phyloP scores from a whole-genome alignment of 768 basidiomycete genomes.

The Lactarius hengduanensis region DNA sequence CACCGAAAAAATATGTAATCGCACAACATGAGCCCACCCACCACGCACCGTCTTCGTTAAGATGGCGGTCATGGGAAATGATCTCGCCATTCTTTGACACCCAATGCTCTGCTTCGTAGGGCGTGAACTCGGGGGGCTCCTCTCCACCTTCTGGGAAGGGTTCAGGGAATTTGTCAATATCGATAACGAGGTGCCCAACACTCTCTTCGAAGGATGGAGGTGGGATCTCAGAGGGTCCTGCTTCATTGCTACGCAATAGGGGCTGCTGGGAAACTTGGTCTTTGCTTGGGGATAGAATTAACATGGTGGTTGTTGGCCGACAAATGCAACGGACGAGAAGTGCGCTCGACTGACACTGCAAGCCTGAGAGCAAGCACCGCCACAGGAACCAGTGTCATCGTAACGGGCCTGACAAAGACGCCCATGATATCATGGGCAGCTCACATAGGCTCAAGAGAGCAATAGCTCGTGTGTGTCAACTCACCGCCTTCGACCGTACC shows the following conservation, averaged over 20 bases:
- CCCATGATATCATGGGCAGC: background rate
- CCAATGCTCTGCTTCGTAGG: conserved; percentile 65
- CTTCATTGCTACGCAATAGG: conserved; percentile 3
- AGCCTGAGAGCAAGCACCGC: background rate
- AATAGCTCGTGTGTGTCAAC: no score
- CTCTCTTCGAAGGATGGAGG: conserved; percentile 31
- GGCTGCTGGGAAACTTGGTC: background rate
- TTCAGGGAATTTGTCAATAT: conserved; percentile 32
- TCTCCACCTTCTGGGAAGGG: conserved; percentile 37
- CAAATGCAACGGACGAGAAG: background rate
- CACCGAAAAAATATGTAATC: background rate
- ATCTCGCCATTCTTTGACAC: conserved; percentile 47
- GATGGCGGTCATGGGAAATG: conserved; percentile 67
- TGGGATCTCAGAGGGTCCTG: conserved; percentile 16
- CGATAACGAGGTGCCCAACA: conserved; percentile 28
- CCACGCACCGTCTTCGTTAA: conserved; percentile 59
- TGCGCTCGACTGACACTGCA: no score
- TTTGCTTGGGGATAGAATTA: conserved; percentile 2
- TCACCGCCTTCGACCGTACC: no score
- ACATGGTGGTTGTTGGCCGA: conserved; percentile 2
- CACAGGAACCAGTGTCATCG: background rate
- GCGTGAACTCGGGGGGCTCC: conserved; percentile 59
- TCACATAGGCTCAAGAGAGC: no score
- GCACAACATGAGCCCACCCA: conserved; percentile 14
- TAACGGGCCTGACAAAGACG: background rate